Percentiles rank a stretch among this genome's conserved stretches.
These are phyloP conservation scores for Colletotrichum zoysiae DNA, from an alignment of 2,329 filamentous ascomycete genomes.

Conservation along the genomic window DNA sequence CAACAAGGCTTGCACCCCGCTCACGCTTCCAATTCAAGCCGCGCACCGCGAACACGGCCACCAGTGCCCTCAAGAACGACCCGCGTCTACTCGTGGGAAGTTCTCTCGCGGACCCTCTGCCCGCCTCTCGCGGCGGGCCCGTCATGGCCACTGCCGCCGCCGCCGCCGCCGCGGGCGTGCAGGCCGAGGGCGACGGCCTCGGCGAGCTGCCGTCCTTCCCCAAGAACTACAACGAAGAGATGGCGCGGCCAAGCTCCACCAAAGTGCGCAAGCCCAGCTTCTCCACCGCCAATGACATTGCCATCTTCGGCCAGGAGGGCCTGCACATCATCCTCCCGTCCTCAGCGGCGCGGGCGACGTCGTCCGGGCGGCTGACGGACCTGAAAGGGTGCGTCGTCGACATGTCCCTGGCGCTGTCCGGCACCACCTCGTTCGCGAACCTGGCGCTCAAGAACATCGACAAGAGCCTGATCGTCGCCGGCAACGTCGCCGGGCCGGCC, in stretches of 20 bases:
- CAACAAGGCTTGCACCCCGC: slow-evolving; percentile 77
- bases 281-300: slow-evolving; percentile 70
- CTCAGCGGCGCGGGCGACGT: slow-evolving; percentile 77
- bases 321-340: slow-evolving; percentile 82
- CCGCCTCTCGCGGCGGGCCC: slow-evolving; percentile 37
- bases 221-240: slow-evolving; percentile 71
- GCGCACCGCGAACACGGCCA: slow-evolving; percentile 42
- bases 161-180: slow-evolving; percentile 28
- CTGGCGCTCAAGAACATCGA: slow-evolving; percentile 76
- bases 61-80: slow-evolving; percentile 56
- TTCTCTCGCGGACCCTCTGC: slow-evolving; percentile 39
- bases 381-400: slow-evolving; percentile 81
- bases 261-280: slow-evolving; percentile 72
- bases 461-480: slow-evolving; percentile 80
- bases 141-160: slow-evolving; percentile 28
- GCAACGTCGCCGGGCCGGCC: slow-evolving; percentile 81
- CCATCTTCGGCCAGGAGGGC: slow-evolving; percentile 75
- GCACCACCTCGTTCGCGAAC: slow-evolving; percentile 76
- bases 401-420: slow-evolving; percentile 74
- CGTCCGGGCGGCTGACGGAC: slow-evolving; percentile 79
- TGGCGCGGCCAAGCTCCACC: slow-evolving; percentile 55
- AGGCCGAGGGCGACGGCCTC: slow-evolving; percentile 52
- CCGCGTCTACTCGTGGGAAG: slow-evolving; percentile 52
- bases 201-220: slow-evolving; percentile 53
- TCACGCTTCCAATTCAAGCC: slow-evolving; percentile 85